phyloP scores from a whole-genome alignment of 306 rosid genomes.

The Castanea crenata region DNA sequence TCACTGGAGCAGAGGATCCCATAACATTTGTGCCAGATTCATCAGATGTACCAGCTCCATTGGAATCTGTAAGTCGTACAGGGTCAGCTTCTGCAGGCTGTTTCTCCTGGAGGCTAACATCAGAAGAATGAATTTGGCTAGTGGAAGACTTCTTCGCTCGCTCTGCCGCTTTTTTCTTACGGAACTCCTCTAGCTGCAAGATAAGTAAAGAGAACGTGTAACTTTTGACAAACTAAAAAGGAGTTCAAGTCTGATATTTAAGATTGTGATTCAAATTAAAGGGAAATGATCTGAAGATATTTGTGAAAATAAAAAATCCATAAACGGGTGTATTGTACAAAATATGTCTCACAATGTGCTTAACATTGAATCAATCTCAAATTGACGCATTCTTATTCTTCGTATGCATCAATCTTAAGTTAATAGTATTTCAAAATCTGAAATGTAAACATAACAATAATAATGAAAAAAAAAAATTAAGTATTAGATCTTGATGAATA shows the following conservation, averaged over 20 bases:
- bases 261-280: background rate
- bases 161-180: constrained; percentile 89
- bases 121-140: constrained; percentile 39
- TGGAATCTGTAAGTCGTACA: constrained; percentile 46
- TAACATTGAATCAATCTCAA: background rate
- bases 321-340: background rate
- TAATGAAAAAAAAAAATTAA: background rate
- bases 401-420: background rate
- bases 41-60: constrained; percentile 73
- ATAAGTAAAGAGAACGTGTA: constrained; percentile 10
- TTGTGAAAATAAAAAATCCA: background rate
- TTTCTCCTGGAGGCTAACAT: constrained; percentile 45
- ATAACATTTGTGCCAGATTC: constrained; percentile 32
- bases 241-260: background rate
- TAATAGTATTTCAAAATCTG: background rate
- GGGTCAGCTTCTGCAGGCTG: constrained; percentile 60
- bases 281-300: background rate
- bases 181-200: constrained; percentile 91
- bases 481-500: background rate
- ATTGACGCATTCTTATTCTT: background rate
- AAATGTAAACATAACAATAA: background rate
- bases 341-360: background rate
- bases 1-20: constrained; percentile 37
- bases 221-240: background rate
- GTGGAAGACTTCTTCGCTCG: constrained; percentile 64